Base-by-base conservation (phyloP, 2,329 filamentous ascomycete species). In the Cladophialophora immunda region DNA sequence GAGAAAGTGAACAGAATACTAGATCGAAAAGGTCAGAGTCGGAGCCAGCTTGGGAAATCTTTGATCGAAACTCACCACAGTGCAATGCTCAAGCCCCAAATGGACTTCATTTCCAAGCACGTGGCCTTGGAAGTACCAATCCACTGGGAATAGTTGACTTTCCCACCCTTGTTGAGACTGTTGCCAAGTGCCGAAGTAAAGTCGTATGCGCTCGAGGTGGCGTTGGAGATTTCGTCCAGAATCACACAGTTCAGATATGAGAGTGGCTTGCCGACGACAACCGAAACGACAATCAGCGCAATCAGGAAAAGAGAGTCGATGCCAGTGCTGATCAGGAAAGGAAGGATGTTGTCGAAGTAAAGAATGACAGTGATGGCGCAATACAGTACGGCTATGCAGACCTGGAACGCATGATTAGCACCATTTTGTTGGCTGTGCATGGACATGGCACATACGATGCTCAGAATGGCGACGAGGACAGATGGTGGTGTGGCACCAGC, bases 21-120 rank as follows among this genome's bases (percentile, higher is more conserved):
- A 27, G 63, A 36, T 11, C 41, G 41, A 38, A 15, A 50, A 13
- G 9, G 36, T 63, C n/a, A 53, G 19, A 15, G 22, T 32, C 25
- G 7, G 8, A 41, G 54, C 36, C 34, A 41, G 6, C 17, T n/a
- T 17, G 50, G 6, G 27, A n/a, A 17, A 34, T 9, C 15, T 9
- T 19, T 52, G n/a, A 15, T 36, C 34, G 22, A 19, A 56, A 82
- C 84, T 75, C 76, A 88, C 86, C 86, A 93, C 58, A 96, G 85
- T 4, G 89, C 89, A 78, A 97, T 94, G 77, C 88, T 87, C 67
- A 97, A 80, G 0, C 93, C 93, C 94, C 93, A 97, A 71, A 95
- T 87, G 17, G 91, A 87, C 84, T 97, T 96, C 78, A 93, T 89
- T 82, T 95, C 89, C 75, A 89, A 88, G 81, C 94, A 97, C 63